Evolutionary conservation across 2,329 filamentous ascomycete genomes (phyloP), one percentile per base, ranked within the genome.

Genomic region (Pseudogymnoascus sp.): DNA sequence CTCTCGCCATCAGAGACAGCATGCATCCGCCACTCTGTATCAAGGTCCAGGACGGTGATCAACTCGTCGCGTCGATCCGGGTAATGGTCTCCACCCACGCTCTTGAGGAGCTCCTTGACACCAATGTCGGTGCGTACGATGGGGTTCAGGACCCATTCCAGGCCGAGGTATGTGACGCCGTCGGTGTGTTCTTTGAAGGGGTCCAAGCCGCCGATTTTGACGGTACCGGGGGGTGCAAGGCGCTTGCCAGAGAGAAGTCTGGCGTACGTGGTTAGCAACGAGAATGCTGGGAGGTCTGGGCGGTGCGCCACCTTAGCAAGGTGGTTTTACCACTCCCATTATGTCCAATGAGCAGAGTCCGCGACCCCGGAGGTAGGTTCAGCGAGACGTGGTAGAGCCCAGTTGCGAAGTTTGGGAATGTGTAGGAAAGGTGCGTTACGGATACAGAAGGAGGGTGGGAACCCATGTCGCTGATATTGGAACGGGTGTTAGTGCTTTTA

Each of bases 281-380:
- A 56, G 4, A 19, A 56, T 56, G 16, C 93, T 56, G 13, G 19
- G n/a, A 53, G n/a, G 29, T 56, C 26, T 56, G 50, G 59, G 38
- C 33, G 33, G 19, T 29, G 59, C 35, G 19, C 38, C 38, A 61
- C 59, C 59, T 93, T 56, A 99, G 87, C 64, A 99, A 87, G 0
- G 95, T 99, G 7, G 95, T 97, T 79, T 99, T 99, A 68, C 95
- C 95, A 19, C 95, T 93, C 67, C 95, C 95, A 76, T 99, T 99
- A 74, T 95, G 93, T 71, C 95, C 95, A 72, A 97, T 96, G 42
- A 97, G 82, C 13, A 97, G 84, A 1, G 93, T 96, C 66, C 95
- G 89, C 65, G 90, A 95, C 64, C 89, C 86, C 0, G 91, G 80
- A 2, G 95, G 93, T 24, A 97, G 85, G 65, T 86, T 80, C 62